phyloP scores from a whole-genome alignment of 805 yeast species.

The Komagataella phaffii region DNA sequence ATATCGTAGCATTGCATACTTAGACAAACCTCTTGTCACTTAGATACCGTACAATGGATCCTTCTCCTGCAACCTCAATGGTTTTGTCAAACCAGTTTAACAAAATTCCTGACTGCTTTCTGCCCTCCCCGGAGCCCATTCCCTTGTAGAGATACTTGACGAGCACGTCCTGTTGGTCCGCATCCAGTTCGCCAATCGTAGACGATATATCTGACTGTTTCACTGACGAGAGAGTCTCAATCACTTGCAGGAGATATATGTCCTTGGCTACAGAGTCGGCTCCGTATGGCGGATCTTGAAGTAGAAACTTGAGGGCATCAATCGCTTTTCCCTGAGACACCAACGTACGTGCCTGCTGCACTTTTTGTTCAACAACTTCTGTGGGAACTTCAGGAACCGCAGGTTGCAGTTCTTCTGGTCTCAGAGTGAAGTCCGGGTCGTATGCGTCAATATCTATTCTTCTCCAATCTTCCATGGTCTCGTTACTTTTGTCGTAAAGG shows the following conservation, averaged over 20 bases:
- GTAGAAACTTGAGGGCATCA: conserved; percentile 51
- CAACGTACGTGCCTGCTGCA: conserved; percentile 44
- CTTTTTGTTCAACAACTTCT: conserved; percentile 40
- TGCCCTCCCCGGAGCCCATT: conserved; percentile 66
- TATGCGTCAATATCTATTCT: conserved; percentile 87
- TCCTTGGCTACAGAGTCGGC: conserved; percentile 46
- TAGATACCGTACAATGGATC: conserved; percentile 76
- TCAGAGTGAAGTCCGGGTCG: conserved; percentile 67
- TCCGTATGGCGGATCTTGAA: conserved; percentile 75
- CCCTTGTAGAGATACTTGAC: conserved; percentile 79
- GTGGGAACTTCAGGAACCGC: conserved; percentile 33
- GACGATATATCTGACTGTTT: conserved; percentile 53
- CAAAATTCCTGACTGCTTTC: conserved; percentile 75
- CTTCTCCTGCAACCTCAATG: conserved; percentile 73
- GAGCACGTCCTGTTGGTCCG: conserved; percentile 62
- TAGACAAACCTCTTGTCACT: conserved; percentile 34
- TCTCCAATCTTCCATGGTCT: conserved; percentile 71
- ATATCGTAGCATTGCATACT: background rate
- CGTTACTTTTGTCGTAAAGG: background rate
- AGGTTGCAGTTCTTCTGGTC: conserved; percentile 50
- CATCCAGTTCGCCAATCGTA: conserved; percentile 42
- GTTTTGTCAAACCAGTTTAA: conserved; percentile 90
- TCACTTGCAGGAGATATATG: conserved; percentile 38
- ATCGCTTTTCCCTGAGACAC: conserved; percentile 61
- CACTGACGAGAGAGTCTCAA: conserved; percentile 59